Conservation (phyloP, 1,139 yeast species). For the Saccharomyces hybrid region DNA sequence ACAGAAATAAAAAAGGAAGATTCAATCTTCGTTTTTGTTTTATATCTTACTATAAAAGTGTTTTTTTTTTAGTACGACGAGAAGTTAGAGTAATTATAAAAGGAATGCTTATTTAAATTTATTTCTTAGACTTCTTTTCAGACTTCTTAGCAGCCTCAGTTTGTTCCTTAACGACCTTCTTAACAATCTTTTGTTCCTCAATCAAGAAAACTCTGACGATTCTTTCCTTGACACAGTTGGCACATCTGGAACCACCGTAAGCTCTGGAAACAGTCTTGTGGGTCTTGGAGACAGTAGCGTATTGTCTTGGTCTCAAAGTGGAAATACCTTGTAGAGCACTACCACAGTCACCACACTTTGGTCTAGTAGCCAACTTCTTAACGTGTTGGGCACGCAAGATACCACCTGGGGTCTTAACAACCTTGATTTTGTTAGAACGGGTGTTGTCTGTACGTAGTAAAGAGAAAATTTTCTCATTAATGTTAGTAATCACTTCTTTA, state of each 20-base stretch:
- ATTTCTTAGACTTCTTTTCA: slow-evolving; percentile 24
- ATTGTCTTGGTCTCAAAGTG: slow-evolving; percentile 95
- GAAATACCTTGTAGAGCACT: slow-evolving; percentile 83
- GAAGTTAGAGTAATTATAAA: not conserved
- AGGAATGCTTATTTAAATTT: slow-evolving; percentile 5
- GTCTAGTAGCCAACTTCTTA: slow-evolving; percentile 90
- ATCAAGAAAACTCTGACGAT: slow-evolving; percentile 98
- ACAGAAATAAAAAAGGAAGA: not conserved
- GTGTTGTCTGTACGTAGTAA: slow-evolving; percentile 66
- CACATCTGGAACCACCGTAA: slow-evolving; percentile 99
- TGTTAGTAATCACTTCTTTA: slow-evolving; percentile 34
- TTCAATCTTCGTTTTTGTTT: not conserved
- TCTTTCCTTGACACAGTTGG: slow-evolving; percentile 97
- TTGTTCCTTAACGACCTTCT: slow-evolving; percentile 95
- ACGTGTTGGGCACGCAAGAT: slow-evolving; percentile 94
- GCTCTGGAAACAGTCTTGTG: slow-evolving; percentile 98
- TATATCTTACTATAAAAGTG: not conserved
- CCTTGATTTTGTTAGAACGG: slow-evolving; percentile 98
- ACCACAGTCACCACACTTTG: slow-evolving; percentile 99
- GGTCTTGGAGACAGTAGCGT: slow-evolving; percentile 90
- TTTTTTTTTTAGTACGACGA: not conserved
- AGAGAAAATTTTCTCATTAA: not conserved
- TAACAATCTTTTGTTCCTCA: slow-evolving; percentile 99
- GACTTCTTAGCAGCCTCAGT: slow-evolving; percentile 67
- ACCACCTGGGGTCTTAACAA: slow-evolving; percentile 99